Evolutionary conservation across 2,329 filamentous ascomycete species (phyloP), one percentile per base, ranked within the genome.

Genomic region (Microdochium bolleyi): DNA sequence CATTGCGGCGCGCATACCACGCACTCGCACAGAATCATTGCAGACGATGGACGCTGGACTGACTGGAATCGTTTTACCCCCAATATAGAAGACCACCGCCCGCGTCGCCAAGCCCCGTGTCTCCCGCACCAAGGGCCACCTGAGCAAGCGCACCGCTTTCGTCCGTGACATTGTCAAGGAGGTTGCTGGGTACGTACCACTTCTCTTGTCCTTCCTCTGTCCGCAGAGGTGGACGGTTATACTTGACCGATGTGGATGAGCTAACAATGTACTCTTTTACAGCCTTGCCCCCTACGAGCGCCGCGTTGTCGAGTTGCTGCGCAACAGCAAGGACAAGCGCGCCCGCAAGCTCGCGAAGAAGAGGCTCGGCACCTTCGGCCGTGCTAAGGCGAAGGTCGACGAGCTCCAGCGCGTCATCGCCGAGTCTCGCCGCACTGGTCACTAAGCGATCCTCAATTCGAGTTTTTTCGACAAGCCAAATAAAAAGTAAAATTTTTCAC

Each of bases 311-410:
- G 94, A 99, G 85, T 82, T 99, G 73, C 88, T 99, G 78, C 90
- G 94, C 70, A 99, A 99, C 88, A 87, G 84, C 82, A 95, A 95
- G 83, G 94, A 99, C 80, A 97, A 97, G 89, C 90, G 92, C 78
- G 92, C 92, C 70, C 85, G 92, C 68, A 96, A 96, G 87, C 89
- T 96, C 71, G 92, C 92, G 70, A 97, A 97, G 92, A 96, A 95
- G 89, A 87, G 92, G 88, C 92, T 99, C 82, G 94, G 94, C 74
- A 97, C 94, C 67, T 97, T 97, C 78, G 89, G 89, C 72, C 92
- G 94, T 76, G 92, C 92, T 72, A 99, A 99, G 92, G 87, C 84
- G 75, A 99, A 99, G 92, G 94, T 99, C 66, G 94, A 99, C 74
- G 92, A 97, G 82, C 90, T 99, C 80, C 89, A 91, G 80, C 85